Evolutionary conservation across 2,329 filamentous ascomycete species (phyloP).

Genomic region (Paraconiothyrium brasiliense): DNA sequence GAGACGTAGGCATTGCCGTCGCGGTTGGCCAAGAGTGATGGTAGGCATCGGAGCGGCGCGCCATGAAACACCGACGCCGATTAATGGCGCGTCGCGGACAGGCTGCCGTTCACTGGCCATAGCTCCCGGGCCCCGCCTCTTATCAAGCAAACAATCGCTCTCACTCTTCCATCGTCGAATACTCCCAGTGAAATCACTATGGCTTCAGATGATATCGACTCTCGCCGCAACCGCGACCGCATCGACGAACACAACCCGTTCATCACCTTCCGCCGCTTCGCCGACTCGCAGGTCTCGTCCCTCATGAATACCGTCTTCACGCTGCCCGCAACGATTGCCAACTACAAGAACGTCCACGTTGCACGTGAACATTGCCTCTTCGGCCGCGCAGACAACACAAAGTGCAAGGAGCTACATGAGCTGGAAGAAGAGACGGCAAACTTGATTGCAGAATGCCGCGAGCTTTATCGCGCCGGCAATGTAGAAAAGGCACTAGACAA

Average conservation of each 20-base stretch:
- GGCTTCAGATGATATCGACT: slow-evolving; percentile 34
- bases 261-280: slow-evolving; percentile 68
- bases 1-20: not conserved
- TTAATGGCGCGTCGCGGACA: slow-evolving; percentile 6
- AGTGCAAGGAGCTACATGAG: slow-evolving; percentile 38
- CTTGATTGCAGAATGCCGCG: slow-evolving; percentile 36
- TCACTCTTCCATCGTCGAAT: slow-evolving; percentile 6
- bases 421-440: slow-evolving; percentile 33
- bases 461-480: slow-evolving; percentile 39
- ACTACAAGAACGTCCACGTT: slow-evolving; percentile 40
- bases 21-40: slow-evolving; percentile 4
- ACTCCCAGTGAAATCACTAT: slow-evolving; percentile 26
- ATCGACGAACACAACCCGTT: slow-evolving; percentile 61
- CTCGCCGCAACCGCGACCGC: slow-evolving; percentile 26
- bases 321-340: slow-evolving; percentile 43
- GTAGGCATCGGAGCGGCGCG: slow-evolving; percentile 7
- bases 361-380: slow-evolving; percentile 46
- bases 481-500: slow-evolving; percentile 37
- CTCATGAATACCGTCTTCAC: slow-evolving; percentile 63
- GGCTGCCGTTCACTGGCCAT: slow-evolving; percentile 14
- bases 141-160: slow-evolving; percentile 15
- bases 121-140: slow-evolving; percentile 16
- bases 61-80: slow-evolving; percentile 11
- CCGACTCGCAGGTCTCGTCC: slow-evolving; percentile 66
- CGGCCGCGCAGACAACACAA: slow-evolving; percentile 37